Evolutionary conservation across 2,329 filamentous ascomycete genomes (phyloP).

Genomic region (Sclerotinia trifoliorum): DNA sequence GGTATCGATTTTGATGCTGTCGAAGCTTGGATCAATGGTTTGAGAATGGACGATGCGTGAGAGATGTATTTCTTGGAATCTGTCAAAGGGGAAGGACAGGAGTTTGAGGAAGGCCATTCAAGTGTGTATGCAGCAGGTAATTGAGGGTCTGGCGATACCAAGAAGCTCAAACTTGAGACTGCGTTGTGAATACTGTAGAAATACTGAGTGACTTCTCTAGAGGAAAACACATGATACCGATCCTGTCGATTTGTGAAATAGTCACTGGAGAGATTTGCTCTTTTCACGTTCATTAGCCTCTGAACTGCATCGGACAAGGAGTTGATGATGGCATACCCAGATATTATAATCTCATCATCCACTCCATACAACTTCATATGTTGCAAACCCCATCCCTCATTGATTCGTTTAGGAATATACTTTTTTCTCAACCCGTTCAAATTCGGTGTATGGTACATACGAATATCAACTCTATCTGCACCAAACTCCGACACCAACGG

Average conservation of each 20-base stretch:
- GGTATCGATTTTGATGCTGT: not conserved
- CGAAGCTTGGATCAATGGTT: conserved; percentile 56
- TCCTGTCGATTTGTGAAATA: conserved; percentile 98
- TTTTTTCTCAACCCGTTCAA: conserved; percentile 83
- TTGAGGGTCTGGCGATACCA: conserved; percentile 61
- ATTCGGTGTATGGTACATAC: conserved; percentile 98
- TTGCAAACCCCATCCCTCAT: conserved; percentile 96
- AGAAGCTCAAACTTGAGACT: conserved; percentile 78
- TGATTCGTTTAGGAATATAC: conserved; percentile 82
- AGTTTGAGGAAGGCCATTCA: conserved; percentile 74
- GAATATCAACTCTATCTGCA: conserved; percentile 78
- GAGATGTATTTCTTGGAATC: conserved; percentile 67
- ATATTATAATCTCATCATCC: conserved; percentile 93
- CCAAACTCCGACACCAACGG: conserved; percentile 85
- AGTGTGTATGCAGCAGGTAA: conserved; percentile 58
- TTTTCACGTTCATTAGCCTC: conserved; percentile 32
- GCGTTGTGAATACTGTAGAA: conserved; percentile 75
- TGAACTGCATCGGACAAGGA: not conserved
- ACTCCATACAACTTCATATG: conserved; percentile 99
- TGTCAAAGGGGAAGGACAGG: conserved; percentile 70
- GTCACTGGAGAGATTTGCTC: conserved; percentile 85
- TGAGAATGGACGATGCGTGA: conserved; percentile 65
- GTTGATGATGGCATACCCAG: conserved; percentile 58
- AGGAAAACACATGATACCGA: conserved; percentile 87
- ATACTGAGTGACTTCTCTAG: conserved; percentile 75